Conservation (phyloP, 345 rosid species). For the Orychophragmus violaceus region DNA sequence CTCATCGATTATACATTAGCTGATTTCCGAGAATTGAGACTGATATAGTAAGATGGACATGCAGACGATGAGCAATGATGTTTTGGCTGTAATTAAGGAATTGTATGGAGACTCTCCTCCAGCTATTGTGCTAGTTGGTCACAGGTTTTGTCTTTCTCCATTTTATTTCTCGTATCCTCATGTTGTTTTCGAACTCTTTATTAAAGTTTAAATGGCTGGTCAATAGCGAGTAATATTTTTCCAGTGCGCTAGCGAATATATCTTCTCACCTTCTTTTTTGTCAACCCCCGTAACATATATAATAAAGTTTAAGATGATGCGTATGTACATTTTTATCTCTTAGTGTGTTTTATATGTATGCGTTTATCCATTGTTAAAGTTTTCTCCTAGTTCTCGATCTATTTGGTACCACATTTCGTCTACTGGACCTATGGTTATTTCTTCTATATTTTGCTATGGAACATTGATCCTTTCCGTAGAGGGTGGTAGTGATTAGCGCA, state of each 20-base stretch:
- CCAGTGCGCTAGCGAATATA: not conserved
- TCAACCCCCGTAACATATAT: not conserved
- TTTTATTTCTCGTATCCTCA: not conserved
- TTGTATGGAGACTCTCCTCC: slow-evolving; percentile 87
- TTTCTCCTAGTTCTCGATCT: not conserved
- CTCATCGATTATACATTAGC: not conserved
- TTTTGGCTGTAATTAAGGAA: slow-evolving; percentile 64
- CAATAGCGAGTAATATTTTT: not conserved
- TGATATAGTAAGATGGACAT: slow-evolving; percentile 11
- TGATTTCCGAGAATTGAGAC: not conserved
- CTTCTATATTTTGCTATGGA: not conserved
- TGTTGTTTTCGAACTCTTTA: not conserved
- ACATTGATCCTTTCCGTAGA: not conserved
- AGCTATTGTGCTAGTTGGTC: slow-evolving; percentile 90
- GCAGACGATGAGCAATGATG: slow-evolving; percentile 96
- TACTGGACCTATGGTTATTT: not conserved
- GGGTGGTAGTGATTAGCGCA: not conserved
- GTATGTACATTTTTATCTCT: not conserved
- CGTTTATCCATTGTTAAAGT: not conserved
- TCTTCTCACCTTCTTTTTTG: not conserved
- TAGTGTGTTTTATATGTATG: too few species aligned
- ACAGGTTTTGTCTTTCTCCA: slow-evolving; percentile 48
- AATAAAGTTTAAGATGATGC: not conserved
- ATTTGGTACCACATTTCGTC: not conserved
- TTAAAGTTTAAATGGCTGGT: not conserved